These are phyloP conservation scores for Apiospora arundinis DNA, from an alignment of 2,329 filamentous ascomycete genomes.

Conservation along the genomic window DNA sequence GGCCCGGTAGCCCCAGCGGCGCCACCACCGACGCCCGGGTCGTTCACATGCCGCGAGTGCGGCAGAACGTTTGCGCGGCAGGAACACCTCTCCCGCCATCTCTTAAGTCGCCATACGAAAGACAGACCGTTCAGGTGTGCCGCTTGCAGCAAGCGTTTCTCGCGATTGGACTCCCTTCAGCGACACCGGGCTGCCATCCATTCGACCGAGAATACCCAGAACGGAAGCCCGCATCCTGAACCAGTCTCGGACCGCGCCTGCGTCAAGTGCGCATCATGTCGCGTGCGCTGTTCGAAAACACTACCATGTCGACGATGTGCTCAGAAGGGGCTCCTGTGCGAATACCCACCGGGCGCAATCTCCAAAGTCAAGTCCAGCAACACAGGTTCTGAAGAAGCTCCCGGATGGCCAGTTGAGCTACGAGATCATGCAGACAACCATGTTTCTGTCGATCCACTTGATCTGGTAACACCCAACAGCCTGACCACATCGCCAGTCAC, in stretches of 20 bases:
- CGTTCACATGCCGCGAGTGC: neutral
- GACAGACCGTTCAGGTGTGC: neutral
- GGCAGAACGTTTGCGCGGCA: neutral
- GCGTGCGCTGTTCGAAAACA: neutral
- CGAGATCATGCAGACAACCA: neutral
- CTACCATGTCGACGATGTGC: neutral
- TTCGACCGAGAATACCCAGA: neutral
- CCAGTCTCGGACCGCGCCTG: neutral
- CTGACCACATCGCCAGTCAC: neutral
- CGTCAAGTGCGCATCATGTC: neutral
- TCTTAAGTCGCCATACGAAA: neutral
- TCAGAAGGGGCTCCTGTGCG: neutral
- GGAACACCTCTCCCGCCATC: neutral
- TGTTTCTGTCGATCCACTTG: neutral
- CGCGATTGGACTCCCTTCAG: neutral
- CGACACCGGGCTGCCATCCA: neutral
- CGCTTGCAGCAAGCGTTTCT: neutral
- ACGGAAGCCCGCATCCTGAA: neutral
- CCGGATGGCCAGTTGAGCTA: neutral
- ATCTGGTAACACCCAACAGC: neutral
- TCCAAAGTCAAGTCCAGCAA: neutral
- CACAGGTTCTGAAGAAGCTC: neutral
- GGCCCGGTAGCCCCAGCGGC: neutral
- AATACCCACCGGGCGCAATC: neutral
- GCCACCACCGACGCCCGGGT: neutral